Conservation (phyloP, 768 basidiomycete species). For the Agrocybe praecox region DNA sequence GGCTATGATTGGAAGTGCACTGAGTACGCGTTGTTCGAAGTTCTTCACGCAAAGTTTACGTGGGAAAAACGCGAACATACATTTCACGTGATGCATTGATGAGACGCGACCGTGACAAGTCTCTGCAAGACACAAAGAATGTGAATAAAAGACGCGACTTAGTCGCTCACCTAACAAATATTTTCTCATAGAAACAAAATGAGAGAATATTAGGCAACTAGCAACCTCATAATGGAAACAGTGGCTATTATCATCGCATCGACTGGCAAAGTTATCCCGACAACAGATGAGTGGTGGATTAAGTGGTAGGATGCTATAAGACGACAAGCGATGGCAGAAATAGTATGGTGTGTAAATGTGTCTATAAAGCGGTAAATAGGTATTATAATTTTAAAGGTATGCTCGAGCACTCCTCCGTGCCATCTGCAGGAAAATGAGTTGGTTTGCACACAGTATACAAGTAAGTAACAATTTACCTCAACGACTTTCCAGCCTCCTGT, state of each 20-base stretch:
- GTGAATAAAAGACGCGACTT: no score
- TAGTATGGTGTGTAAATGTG: conserved; percentile 16
- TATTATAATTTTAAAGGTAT: conserved; percentile 42
- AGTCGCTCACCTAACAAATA: no score
- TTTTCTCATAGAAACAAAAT: not conserved
- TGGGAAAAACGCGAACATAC: conserved; percentile 26
- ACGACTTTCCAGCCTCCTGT: conserved; percentile 99
- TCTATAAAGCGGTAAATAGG: conserved; percentile 15
- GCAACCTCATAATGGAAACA: not conserved
- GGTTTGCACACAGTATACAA: not conserved
- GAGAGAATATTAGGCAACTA: not conserved
- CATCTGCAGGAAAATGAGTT: conserved; percentile 29
- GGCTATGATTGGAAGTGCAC: not conserved
- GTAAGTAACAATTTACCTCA: conserved; percentile 60
- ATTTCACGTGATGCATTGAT: conserved; percentile 17
- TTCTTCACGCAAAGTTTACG: conserved; percentile 1
- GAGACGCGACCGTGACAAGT: not conserved
- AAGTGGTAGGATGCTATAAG: conserved; percentile 4
- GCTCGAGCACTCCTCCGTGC: conserved; percentile 47
- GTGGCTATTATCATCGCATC: not conserved
- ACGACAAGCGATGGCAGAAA: not conserved
- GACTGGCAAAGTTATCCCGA: not conserved
- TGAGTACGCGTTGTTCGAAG: not conserved
- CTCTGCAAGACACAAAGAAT: not conserved
- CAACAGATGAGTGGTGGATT: not conserved